Percentiles rank a stretch among this genome's conserved stretches.
These are phyloP conservation scores for Xylaria sp. DNA, from an alignment of 2,329 filamentous ascomycete genomes.

Conservation along the genomic window DNA sequence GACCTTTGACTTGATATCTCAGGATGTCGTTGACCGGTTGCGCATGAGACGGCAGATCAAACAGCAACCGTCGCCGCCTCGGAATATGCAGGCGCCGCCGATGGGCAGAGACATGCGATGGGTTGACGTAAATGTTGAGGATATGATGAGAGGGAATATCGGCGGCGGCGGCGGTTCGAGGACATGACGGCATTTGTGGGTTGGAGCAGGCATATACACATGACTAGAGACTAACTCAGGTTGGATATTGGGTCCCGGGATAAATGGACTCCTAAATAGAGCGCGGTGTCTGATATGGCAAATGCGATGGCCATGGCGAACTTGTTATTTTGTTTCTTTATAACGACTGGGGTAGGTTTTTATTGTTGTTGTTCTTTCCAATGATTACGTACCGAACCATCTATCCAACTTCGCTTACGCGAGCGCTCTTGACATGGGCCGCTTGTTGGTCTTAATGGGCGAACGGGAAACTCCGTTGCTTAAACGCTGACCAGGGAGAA, in stretches of 20 bases:
- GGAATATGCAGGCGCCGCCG: conserved; percentile 36
- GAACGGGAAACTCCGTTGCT: neutral
- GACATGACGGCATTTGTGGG: neutral
- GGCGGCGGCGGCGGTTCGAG: conserved; percentile 31
- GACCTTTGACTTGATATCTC: conserved; percentile 58
- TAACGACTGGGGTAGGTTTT: conserved; percentile 6
- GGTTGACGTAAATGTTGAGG: conserved; percentile 52
- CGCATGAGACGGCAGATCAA: conserved; percentile 46
- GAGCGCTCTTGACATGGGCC: neutral
- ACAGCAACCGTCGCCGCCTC: conserved; percentile 43
- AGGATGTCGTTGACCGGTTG: conserved; percentile 51
- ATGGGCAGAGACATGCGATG: conserved; percentile 48
- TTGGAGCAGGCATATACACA: neutral
- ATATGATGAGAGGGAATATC: conserved; percentile 47
- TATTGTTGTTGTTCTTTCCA: neutral
- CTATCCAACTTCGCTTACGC: neutral
- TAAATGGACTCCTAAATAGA: conserved; percentile 12
- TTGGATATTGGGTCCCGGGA: neutral
- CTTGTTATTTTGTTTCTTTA: neutral
- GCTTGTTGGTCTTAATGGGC: neutral
- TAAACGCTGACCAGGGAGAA: neutral
- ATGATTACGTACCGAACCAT: neutral
- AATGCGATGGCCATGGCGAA: conserved; percentile 6
- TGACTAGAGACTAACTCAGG: conserved; percentile 1
- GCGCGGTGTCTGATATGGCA: conserved; percentile 18